Conservation (phyloP, 179 eudicot genomes). For the Nepenthes alata region DNA sequence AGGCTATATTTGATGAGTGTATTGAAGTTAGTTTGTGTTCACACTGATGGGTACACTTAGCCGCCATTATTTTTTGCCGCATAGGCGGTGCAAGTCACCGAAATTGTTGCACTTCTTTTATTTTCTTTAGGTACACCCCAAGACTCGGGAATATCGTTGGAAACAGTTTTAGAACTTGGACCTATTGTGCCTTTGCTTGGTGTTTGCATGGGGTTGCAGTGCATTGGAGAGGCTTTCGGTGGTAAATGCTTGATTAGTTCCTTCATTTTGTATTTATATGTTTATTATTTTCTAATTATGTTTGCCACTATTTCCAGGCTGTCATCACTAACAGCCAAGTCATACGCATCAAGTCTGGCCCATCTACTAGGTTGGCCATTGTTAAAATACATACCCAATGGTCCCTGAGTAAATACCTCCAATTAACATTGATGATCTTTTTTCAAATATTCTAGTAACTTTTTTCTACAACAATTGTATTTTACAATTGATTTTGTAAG, state of each 20-base stretch:
- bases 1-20: neutral
- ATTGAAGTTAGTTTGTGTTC: too few species aligned
- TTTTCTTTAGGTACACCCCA: conserved; percentile 62
- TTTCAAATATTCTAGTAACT: too few species aligned
- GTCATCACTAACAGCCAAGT: too few species aligned
- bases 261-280: neutral
- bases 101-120: neutral
- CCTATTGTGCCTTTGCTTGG: conserved; percentile 79
- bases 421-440: too few species aligned
- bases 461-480: too few species aligned
- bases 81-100: neutral
- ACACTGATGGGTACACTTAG: too few species aligned
- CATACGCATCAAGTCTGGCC: too few species aligned
- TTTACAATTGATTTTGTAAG: neutral
- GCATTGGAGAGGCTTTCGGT: conserved; percentile 99
- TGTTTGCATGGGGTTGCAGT: conserved; percentile 98
- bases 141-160: conserved; percentile 94
- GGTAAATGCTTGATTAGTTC: conserved; percentile 24
- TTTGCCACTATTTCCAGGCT: neutral
- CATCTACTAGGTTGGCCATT: too few species aligned
- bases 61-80: neutral
- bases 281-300: neutral
- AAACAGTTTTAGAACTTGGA: conserved; percentile 80
- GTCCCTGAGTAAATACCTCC: too few species aligned
- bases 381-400: too few species aligned